Base-by-base conservation (phyloP, 805 yeast genomes). In the Scheffersomyces ergatensis region DNA sequence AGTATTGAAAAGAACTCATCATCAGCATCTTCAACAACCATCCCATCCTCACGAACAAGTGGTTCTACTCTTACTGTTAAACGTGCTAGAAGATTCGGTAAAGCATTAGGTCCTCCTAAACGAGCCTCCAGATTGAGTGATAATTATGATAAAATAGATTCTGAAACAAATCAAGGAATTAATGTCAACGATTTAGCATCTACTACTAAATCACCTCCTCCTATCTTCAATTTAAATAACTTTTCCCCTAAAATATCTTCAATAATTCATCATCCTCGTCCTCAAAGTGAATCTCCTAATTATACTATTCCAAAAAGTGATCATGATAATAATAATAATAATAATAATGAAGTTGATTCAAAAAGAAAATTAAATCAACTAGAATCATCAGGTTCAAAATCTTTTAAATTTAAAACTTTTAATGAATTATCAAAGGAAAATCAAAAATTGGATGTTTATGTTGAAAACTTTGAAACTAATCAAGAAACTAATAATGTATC, bases 81-180 rank as follows among this genome's bases (percentile, higher is more conserved):
- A 40, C 43, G 67, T 36, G 53, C 69, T 35, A 61, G 69, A 42
- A 57, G 75, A 25, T 65, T 68, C 38, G 65, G 67, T 5, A 60
- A 54, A 41, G 39, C 54, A 2, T 46, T 77, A 30, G 82, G 82
- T 2, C 80, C 80, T 9, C 81, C 82, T 1, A 67, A 74, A 47
- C 54, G 82, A 36, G 65, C 74, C 2, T 57, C 69, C 3, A 32
- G 65, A 54, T n/a, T 38, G 13, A 29, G 32, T 29, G 32, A 29
- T 15, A 29, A 29, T 29, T 29, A 29, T 29, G 32, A 29, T 29
- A 29, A 29, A 29, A 29, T 29, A 8, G 32, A 29, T 29, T 4
- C 15, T 29, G 32, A 14, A 4, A 29, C 5, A 14, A 29, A 29
- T 29, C 9, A 29, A 14, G 13, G 18, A 5, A n/a, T n/a, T n/a